phyloP scores from a whole-genome alignment of 208 protist species.

The Wallacemonas sp. region DNA sequence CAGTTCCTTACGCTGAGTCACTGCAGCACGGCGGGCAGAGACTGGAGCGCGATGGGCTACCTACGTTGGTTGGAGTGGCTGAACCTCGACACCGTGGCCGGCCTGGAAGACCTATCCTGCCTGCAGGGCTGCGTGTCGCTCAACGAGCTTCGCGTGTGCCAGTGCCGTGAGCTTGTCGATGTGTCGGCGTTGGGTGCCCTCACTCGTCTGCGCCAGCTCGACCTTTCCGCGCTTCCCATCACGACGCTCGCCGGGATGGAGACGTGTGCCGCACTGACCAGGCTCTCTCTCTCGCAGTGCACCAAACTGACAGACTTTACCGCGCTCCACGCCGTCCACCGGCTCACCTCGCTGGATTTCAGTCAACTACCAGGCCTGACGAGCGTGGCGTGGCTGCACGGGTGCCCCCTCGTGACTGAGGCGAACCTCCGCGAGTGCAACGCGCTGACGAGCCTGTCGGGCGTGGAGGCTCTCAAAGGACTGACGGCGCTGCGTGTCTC shows the following conservation, averaged over 20 bases:
- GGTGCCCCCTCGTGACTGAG: background rate
- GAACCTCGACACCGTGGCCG: background rate
- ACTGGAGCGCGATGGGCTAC: background rate
- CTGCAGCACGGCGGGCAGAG: background rate
- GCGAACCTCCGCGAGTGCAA: background rate
- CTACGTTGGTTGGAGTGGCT: background rate
- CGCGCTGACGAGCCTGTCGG: background rate
- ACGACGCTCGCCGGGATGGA: background rate
- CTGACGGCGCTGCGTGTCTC: background rate
- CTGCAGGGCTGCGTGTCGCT: background rate
- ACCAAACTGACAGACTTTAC: background rate
- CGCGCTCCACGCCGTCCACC: background rate
- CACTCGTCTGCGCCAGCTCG: background rate
- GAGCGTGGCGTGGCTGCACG: background rate
- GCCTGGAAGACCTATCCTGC: background rate
- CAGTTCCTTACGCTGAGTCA: background rate
- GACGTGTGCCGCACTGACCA: background rate
- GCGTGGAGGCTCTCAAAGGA: background rate
- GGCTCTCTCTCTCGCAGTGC: background rate
- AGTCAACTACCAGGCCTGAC: background rate
- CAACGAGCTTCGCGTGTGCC: background rate
- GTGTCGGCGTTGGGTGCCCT: background rate
- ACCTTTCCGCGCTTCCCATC: background rate
- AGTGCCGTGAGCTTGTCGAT: background rate
- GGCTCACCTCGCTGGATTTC: background rate